phyloP scores from a whole-genome alignment of 176 grass and related monocot genomes.

The Musa acuminata region DNA sequence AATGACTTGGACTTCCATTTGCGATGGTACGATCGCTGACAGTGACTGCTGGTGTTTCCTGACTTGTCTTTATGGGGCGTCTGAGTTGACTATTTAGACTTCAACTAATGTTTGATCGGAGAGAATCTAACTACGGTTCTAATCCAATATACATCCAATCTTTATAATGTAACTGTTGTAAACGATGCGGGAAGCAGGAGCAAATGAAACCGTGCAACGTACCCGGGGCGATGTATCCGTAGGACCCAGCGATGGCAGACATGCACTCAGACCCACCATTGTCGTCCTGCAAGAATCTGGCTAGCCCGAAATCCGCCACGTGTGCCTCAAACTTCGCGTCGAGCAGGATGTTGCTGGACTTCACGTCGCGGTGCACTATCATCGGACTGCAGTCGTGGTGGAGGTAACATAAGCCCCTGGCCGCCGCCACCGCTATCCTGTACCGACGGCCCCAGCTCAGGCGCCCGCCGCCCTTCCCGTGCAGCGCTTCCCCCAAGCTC shows the following conservation, averaged over 20 bases:
- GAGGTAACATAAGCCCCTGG: slow-evolving; percentile 82
- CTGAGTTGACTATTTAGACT: too few relatives aligned
- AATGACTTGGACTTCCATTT: slow-evolving; percentile 1
- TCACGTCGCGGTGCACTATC: slow-evolving; percentile 96
- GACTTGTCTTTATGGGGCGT: too few relatives aligned
- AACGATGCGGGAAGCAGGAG: background rate
- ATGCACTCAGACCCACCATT: slow-evolving; percentile 53
- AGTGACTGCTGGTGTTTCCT: background rate
- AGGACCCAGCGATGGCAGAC: slow-evolving; percentile 92
- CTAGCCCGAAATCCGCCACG: slow-evolving; percentile 88
- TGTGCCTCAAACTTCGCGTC: slow-evolving; percentile 64
- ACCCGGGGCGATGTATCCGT: slow-evolving; percentile 98
- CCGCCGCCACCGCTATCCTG: slow-evolving; percentile 67
- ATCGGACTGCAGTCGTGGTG: slow-evolving; percentile 87
- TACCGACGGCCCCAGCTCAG: slow-evolving; percentile 60
- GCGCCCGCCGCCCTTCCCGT: slow-evolving; percentile 54
- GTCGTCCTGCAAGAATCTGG: slow-evolving; percentile 57
- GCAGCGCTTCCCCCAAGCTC: slow-evolving; percentile 62
- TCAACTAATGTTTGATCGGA: too few relatives aligned
- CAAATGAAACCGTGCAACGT: background rate
- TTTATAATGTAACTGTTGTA: too few relatives aligned
- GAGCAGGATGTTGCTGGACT: slow-evolving; percentile 92
- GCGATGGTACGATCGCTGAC: background rate
- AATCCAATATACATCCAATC: too few relatives aligned
- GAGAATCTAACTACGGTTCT: too few relatives aligned